Evolutionary conservation across 306 rosid genomes (phyloP), one percentile per base, ranked within the genome.

Genomic region (Astragalus membranaceus): DNA sequence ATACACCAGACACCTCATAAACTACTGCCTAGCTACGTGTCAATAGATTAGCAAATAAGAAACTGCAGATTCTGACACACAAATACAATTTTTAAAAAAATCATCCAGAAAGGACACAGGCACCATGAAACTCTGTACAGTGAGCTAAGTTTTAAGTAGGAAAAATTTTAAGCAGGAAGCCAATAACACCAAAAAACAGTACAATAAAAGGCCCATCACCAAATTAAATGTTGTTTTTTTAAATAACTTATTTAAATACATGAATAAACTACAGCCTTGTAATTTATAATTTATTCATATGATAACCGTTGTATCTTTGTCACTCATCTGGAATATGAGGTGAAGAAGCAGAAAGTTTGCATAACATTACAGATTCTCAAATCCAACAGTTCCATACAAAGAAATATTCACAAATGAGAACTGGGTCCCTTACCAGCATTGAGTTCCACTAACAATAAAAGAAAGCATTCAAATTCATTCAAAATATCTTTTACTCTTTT

Each of bases 371-470:
- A 81, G 55, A 61, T 66, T 48, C 76, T 26, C 66, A 81, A 71
- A 80, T 73, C 85, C 85, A 72, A 78, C 62, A 79, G 72, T 67
- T 61, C 63, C 83, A 79, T 72, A 44, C 79, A 85, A 86, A 81
- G 79, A 67, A 61, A 76, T 83, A 85, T 88, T 83, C 95, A 90
- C 92, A 87, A 59, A 62, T 75, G 76, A 68, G 78, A 86, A 68
- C 69, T 43, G 20, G 75, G 80, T 56, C 63, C 77, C 88, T 78
- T 77, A 66, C 79, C 76, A 77, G 75, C 58, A 68, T 73, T 10
- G 46, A 72, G 82, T 75, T 52, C 58, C 53, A 66, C 58, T 71
- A 55, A 69, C 68, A 66, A 71, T 16, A 73, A 71, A 71, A 68
- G 11, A 69, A 59, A 81, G 49, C 66, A 83, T 51, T 77, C 47